Conservation (phyloP, 2,329 filamentous ascomycete species). For the Apiospora saccharicola region DNA sequence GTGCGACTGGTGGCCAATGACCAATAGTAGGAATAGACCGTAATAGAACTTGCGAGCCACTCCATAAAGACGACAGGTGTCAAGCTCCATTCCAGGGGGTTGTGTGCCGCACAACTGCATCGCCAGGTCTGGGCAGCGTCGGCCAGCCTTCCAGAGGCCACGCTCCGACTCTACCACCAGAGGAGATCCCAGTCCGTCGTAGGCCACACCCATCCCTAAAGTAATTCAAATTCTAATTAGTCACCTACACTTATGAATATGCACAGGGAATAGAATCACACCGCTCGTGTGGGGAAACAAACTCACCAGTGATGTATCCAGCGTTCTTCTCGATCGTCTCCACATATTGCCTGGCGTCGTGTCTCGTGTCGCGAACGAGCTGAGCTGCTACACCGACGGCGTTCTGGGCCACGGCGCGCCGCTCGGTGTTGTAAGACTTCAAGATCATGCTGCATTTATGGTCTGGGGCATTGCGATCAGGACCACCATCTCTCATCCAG, state of each 20-base stretch:
- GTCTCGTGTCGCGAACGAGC: conserved; percentile 53
- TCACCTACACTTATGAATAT: too few species aligned
- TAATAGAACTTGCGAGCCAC: conserved; percentile 37
- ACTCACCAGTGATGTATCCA: conserved; percentile 54
- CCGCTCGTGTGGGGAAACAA: too few species aligned
- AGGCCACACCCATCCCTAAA: conserved; percentile 51
- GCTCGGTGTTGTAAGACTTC: conserved; percentile 54
- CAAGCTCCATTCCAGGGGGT: background rate
- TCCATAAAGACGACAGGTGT: conserved; percentile 42
- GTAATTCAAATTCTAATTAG: too few species aligned
- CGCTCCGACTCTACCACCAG: conserved; percentile 43
- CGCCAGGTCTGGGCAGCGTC: conserved; percentile 48
- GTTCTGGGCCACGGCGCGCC: conserved; percentile 50
- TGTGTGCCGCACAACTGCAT: conserved; percentile 26
- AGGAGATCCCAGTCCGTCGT: conserved; percentile 45
- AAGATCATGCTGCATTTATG: conserved; percentile 36
- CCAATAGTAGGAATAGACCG: conserved; percentile 43
- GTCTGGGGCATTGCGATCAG: conserved; percentile 30
- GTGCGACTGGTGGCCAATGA: conserved; percentile 25
- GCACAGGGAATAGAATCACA: too few species aligned
- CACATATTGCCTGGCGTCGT: conserved; percentile 54
- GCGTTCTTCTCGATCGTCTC: conserved; percentile 56
- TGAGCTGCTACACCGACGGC: conserved; percentile 57
- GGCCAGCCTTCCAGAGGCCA: conserved; percentile 48
- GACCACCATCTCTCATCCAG: conserved; percentile 29